Base-by-base conservation (phyloP, 805 yeast species). In the Ascoidea rubescens region DNA sequence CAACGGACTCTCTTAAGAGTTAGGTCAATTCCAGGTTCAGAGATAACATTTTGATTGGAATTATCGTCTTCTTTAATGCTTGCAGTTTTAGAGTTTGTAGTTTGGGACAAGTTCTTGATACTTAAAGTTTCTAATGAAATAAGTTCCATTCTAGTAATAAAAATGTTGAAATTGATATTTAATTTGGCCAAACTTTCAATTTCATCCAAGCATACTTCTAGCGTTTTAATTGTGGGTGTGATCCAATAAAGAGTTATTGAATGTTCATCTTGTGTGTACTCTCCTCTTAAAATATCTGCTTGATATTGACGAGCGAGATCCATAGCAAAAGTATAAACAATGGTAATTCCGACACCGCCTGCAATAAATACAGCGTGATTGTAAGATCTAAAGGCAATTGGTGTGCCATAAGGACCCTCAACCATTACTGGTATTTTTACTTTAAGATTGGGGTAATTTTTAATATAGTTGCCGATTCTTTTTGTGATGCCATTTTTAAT, bases 311-410 rank as follows among this genome's bases (percentile, higher is more conserved):
- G 46, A 28, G 58, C 59, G 16, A 76, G 57, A 48, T 71, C 68
- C 31, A 68, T 56, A 1, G 74, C 79, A 52, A 75, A 69, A 4
- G 77, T 65, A 52, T 74, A 73, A 21, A 78, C 71, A 1, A 80
- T 86, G 0, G 91, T 81, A 50, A 85, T 70, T 51, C 93, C 93
- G 51, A 79, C 79, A 33, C 93, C 91, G 49, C 88, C 90, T 5
- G 90, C 84, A 30, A 84, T 55, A 47, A 82, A 71, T 5, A 82
- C 70, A 5, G 81, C 74, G 53, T 75, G 73, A 49, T 78, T 75
- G 58, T 74, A 82, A 47, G 69, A 66, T 31, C 68, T 65, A 14
- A 78, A 66, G 1, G 81, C 75, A 4, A 76, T 61, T 2, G 73
- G 56, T 45, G 71, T 69, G 2, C 91, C 87, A 60, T 85, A 84